A percentile compares a stretch with the other conserved stretches of the same genome.
These are phyloP conservation scores for Harrya chromipes DNA, from an alignment of 768 basidiomycete species.

Conservation along the genomic window DNA sequence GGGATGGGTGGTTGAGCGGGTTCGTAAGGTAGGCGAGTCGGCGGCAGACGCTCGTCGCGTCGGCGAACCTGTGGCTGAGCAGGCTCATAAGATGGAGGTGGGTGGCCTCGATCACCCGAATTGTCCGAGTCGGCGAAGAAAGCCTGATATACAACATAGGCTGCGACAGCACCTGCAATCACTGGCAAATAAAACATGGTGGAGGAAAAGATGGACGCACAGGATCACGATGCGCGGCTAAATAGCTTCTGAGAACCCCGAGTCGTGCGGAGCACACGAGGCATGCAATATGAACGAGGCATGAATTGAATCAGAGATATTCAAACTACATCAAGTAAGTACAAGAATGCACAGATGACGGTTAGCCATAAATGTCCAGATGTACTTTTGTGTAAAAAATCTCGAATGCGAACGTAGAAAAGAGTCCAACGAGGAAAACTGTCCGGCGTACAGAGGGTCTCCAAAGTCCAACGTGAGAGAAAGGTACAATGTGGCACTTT, in stretches of 20 bases:
- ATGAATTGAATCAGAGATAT: too few relatives aligned
- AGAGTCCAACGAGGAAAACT: conserved; percentile 1
- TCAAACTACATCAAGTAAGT: conserved; percentile 9
- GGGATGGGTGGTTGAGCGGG: neutral
- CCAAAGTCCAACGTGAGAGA: conserved; percentile 9
- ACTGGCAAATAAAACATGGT: conserved; percentile 18
- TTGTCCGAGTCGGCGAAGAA: conserved; percentile 5
- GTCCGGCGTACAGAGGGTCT: conserved; percentile 10
- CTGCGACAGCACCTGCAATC: conserved; percentile 9
- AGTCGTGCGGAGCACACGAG: neutral
- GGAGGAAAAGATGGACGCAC: neutral
- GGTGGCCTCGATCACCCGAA: conserved; percentile 3
- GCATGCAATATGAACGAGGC: neutral
- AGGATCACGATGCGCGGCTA: neutral
- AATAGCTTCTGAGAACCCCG: neutral
- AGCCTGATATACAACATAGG: conserved; percentile 8
- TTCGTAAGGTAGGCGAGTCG: neutral
- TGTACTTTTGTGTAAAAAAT: neutral
- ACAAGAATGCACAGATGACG: conserved; percentile 5
- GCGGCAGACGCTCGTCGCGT: neutral
- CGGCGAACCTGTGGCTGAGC: neutral
- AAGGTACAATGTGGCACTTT: neutral
- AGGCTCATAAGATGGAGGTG: neutral
- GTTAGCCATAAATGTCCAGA: conserved; percentile 3
- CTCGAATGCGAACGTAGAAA: neutral